Evolutionary conservation across 1,284 basidiomycete species (phyloP), one percentile per base, ranked within the genome.

Genomic region (Taiwanofungus camphoratus): DNA sequence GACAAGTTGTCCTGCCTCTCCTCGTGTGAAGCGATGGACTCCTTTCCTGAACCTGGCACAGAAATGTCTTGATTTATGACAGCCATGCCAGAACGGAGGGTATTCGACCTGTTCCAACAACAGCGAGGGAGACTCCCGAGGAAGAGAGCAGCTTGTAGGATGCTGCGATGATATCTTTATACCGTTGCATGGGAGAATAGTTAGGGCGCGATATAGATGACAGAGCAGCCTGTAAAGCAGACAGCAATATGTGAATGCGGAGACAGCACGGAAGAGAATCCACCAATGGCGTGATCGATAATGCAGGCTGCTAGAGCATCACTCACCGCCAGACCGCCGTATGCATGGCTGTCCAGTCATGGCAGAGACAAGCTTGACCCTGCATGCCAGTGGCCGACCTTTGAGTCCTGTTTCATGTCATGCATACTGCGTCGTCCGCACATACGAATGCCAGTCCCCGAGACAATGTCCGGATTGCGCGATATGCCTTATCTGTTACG

Each of bases 31-130:
- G 22, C 15, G 20, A 43, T 24, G 8, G 41, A 43, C 13, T 31
- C 35, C 35, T 43, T 43, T 18, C 41, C 33, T 5, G 41, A 43
- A n/a, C 29, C 35, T 12, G 13, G 16, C 26, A 18, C 35, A 31
- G 35, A 37, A 3, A 9, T 36, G n/a, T 19, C 41, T 21, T 43
- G 20, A 13, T n/a, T 21, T 23, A 20, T 27, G 12, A 36, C 22
- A 38, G 19, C 18, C n/a, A 27, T 13, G 23, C 18, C 15, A 4
- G 13, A 13, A 20, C 27, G 37, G 13, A 12, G 4, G 1, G 26
- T 13, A 4, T 7, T 18, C 16, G 11, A 39, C 31, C 8, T 5
- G 4, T 39, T 39, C 37, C 20, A 26, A 39, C 37, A 39, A 34
- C 32, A 16, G 32, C 32, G 19, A 16, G 20, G 23, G 20, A 21